Conservation (phyloP, 1,139 yeast genomes). For the Magnusiomyces suaveolens region DNA sequence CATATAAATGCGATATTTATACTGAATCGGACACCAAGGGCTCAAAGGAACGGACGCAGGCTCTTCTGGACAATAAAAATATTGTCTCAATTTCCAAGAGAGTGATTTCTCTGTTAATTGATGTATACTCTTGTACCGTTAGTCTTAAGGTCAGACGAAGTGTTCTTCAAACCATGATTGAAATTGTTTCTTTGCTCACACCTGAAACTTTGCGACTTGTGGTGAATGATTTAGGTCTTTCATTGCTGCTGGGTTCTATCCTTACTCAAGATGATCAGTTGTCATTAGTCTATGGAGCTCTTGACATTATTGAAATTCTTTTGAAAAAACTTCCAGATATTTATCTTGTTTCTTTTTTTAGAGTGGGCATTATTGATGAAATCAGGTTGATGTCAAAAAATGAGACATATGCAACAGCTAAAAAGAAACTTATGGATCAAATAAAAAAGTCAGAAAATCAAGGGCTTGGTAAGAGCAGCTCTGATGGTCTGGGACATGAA, state of each 20-base stretch:
- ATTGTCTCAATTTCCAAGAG: constrained; percentile 39
- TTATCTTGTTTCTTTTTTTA: constrained; percentile 45
- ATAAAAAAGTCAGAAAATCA: no score
- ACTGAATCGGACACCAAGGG: constrained; percentile 12
- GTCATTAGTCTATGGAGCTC: constrained; percentile 43
- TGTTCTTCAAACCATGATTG: constrained; percentile 47
- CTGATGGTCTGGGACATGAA: constrained; percentile 18
- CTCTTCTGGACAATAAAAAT: constrained; percentile 18
- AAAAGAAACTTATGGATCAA: constrained; percentile 9
- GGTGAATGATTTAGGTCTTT: constrained; percentile 27
- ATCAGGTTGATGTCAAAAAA: constrained; percentile 23
- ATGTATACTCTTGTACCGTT: constrained; percentile 67
- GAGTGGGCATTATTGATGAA: constrained; percentile 66
- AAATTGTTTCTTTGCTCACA: constrained; percentile 38
- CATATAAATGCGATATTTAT: constrained; percentile 26
- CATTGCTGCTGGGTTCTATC: constrained; percentile 51
- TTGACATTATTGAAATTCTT: constrained; percentile 43
- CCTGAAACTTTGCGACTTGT: constrained; percentile 21
- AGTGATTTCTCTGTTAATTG: constrained; percentile 52
- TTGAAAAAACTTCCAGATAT: constrained; percentile 39
- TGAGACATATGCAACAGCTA: constrained; percentile 2
- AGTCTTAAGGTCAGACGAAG: constrained; percentile 56
- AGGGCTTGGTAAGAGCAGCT: neutral
- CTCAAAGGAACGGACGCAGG: constrained; percentile 12
- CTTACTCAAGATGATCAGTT: constrained; percentile 45